Evolutionary conservation across 75 land plant genomes (phyloP).

Genomic region (Gnetum montanum): DNA sequence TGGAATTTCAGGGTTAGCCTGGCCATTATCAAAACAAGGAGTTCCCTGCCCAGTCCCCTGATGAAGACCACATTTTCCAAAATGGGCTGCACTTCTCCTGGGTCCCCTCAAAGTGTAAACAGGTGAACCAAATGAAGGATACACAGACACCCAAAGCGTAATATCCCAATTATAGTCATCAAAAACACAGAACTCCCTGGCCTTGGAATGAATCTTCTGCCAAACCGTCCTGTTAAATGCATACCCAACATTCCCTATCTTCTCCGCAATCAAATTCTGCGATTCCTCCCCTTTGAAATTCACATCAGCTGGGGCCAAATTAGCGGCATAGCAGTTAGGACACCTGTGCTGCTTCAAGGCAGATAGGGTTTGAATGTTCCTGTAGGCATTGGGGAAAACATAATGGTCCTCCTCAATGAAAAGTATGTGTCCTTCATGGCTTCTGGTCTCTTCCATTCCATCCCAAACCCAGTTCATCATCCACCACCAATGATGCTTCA

Average conservation of each 20-base stretch:
- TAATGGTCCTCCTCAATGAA: conserved; percentile 98
- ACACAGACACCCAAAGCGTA: conserved; percentile 92
- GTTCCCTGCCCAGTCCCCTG: conserved; percentile 57
- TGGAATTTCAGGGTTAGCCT: conserved; percentile 25
- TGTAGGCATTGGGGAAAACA: conserved; percentile 84
- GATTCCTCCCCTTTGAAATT: conserved; percentile 68
- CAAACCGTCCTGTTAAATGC: conserved; percentile 85
- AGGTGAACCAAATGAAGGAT: conserved; percentile 66
- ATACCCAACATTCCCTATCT: conserved; percentile 95
- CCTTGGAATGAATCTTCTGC: conserved; percentile 73
- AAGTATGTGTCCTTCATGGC: conserved; percentile 53
- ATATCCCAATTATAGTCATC: conserved; percentile 99
- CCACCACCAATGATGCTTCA: conserved; percentile 99
- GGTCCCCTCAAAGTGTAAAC: conserved; percentile 80
- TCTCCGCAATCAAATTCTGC: conserved; percentile 58
- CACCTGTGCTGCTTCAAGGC: conserved; percentile 55
- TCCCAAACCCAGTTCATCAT: conserved; percentile 99
- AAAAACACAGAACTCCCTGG: conserved; percentile 69
- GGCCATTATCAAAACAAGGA: conserved; percentile 58
- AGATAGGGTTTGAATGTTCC: conserved; percentile 60
- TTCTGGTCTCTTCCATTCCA: conserved; percentile 67
- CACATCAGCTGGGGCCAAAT: conserved; percentile 85
- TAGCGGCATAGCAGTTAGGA: conserved; percentile 74
- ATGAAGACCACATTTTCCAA: conserved; percentile 95
- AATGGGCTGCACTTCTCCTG: conserved; percentile 76